Base-by-base conservation (phyloP, 495 filamentous ascomycete species). In the Bacidia rubella region DNA sequence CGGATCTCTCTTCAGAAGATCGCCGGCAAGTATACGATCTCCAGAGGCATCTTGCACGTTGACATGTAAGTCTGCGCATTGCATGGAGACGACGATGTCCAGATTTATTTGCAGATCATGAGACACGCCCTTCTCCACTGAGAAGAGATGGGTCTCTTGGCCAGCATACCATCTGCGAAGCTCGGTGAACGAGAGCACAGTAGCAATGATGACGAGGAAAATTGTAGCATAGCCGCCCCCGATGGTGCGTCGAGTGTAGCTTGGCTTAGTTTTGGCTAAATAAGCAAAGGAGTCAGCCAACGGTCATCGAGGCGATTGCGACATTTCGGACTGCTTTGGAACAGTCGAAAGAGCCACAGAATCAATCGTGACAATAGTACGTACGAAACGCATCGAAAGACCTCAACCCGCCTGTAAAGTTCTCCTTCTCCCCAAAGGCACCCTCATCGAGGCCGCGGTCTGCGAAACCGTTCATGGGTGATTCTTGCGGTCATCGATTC, bases 361-460 rank as follows among this genome's bases (percentile, higher is more conserved):
- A 17, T 35, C 19, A 53, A 38, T 39, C 17, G 35, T 56, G 25
- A 12, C n/a, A n/a, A n/a, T n/a, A n/a, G n/a, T 41, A 57, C 85
- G 63, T 76, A 96, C 90, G 92, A 68, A 98, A 98, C 58, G 90
- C 90, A 77, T 98, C 92, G 67, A 98, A 98, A 35, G 88, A 86
- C 66, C 80, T 77, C 60, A 96, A 75, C 49, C 68, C 68, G 54
- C 69, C 67, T 32, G 82, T 75, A 60, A 74, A 68, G 46, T 72
- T 73, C 39, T 69, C 70, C 70, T 86, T 84, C 56, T 82, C 80
- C 57, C 81, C 85, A 68, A 94, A 94, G 57, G 78, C 67, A 67
- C 82, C 82, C 61, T 88, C 85, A 63, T 87, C 78, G 58, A 90
- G 76, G 60, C 72, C 71, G 63, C 82, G 78, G 54, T 82, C 72